Conservation (phyloP, 345 rosid genomes). For the Bruguiera sexangula region DNA sequence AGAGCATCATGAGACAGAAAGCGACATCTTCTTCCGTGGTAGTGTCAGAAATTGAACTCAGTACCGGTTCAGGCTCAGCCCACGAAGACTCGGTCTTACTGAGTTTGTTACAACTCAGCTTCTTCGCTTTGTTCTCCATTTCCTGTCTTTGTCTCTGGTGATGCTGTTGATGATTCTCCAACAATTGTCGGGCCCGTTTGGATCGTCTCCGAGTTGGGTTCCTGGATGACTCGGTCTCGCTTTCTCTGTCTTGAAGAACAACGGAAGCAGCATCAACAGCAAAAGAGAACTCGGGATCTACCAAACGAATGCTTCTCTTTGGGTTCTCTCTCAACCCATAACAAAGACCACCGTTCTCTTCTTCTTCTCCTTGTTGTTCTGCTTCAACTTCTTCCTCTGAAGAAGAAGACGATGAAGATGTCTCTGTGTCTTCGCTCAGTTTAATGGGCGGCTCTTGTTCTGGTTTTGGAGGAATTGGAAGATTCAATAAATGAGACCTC, state of each 20-base stretch:
- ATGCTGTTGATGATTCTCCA: constrained; percentile 21
- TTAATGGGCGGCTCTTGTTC: constrained; percentile 28
- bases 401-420: constrained; percentile 42
- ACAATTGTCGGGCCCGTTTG: constrained; percentile 45
- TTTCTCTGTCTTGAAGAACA: constrained; percentile 63
- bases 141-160: constrained; percentile 22
- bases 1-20: constrained; percentile 87
- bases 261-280: constrained; percentile 46
- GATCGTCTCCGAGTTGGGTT: constrained; percentile 66
- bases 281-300: constrained; percentile 61
- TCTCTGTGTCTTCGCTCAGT: constrained; percentile 39
- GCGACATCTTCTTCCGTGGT: constrained; percentile 90
- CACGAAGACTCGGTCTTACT: constrained; percentile 16
- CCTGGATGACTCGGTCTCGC: constrained; percentile 78
- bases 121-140: constrained; percentile 16
- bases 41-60: constrained; percentile 69
- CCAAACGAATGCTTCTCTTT: constrained; percentile 49
- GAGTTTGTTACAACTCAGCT: constrained; percentile 5
- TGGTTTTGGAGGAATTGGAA: constrained; percentile 39
- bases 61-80: constrained; percentile 53
- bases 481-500: constrained; percentile 73
- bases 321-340: constrained; percentile 57
- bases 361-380: constrained; percentile 22
- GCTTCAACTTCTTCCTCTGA: constrained; percentile 48
- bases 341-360: constrained; percentile 23